Conservation (phyloP, 164 flowering plant genomes). For the Aristolochia contorta region DNA sequence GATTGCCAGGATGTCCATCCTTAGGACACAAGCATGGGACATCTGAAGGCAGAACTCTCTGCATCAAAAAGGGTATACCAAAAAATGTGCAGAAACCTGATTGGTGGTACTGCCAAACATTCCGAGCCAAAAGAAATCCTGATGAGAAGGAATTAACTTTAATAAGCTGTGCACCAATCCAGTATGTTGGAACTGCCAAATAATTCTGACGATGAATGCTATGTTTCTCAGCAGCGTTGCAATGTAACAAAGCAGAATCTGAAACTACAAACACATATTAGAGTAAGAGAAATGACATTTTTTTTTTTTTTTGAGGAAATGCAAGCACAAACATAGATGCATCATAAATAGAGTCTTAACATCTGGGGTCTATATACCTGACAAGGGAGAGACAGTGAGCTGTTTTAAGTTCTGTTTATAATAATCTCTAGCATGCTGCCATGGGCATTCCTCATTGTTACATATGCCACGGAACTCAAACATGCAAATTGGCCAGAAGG, state of each 20-base stretch:
- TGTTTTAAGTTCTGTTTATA: constrained; percentile 14
- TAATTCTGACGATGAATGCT: constrained; percentile 10
- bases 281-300: no score
- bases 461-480: constrained; percentile 93
- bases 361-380: constrained; percentile 26
- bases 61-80: constrained; percentile 34
- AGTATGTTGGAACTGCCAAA: constrained; percentile 34
- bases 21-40: constrained; percentile 27
- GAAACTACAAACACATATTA: constrained; percentile 10
- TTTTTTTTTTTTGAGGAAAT: constrained; percentile 1
- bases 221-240: constrained; percentile 9
- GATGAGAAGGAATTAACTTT: constrained; percentile 30
- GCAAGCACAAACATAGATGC: constrained; percentile 1
- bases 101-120: constrained; percentile 32
- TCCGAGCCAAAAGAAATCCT: constrained; percentile 27
- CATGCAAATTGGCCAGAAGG: constrained; percentile 89
- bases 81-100: constrained; percentile 40
- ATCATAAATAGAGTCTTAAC: neutral
- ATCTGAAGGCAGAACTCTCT: constrained; percentile 26
- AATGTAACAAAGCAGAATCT: constrained; percentile 21
- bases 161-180: constrained; percentile 40
- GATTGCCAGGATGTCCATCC: constrained; percentile 37
- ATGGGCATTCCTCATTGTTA: constrained; percentile 71
- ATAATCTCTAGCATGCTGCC: constrained; percentile 66
- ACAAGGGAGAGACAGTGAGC: constrained; percentile 15